Conservation (phyloP, 2,329 filamentous ascomycete species). For the Cryphonectria parasitica region DNA sequence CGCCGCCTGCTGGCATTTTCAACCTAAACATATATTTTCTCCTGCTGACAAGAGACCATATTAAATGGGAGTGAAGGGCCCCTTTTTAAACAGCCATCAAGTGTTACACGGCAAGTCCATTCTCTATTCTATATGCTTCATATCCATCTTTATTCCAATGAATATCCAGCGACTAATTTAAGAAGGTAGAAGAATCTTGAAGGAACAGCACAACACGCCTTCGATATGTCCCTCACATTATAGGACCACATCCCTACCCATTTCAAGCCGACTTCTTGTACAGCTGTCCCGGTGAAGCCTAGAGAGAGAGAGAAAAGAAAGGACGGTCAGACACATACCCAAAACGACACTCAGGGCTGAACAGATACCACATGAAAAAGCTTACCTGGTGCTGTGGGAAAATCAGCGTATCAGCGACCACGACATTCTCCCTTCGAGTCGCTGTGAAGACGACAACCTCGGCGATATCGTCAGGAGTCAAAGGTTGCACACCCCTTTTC, state of each 20-base stretch:
- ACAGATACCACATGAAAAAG: constrained; percentile 19
- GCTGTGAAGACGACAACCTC: constrained; percentile 88
- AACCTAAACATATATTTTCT: neutral
- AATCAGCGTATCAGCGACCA: constrained; percentile 83
- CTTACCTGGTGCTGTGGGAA: constrained; percentile 89
- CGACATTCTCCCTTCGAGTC: constrained; percentile 84
- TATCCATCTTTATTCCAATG: neutral
- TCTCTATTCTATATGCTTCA: neutral
- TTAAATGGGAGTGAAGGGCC: too few species aligned
- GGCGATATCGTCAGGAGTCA: constrained; percentile 89
- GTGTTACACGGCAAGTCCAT: neutral
- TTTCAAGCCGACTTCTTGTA: constrained; percentile 26
- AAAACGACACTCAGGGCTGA: neutral
- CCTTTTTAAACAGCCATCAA: too few species aligned
- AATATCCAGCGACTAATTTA: neutral
- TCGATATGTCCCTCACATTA: neutral
- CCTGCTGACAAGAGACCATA: too few species aligned
- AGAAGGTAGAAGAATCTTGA: neutral
- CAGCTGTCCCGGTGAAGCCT: constrained; percentile 26
- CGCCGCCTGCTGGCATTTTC: neutral
- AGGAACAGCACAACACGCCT: neutral
- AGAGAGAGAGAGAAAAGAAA: neutral
- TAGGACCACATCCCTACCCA: neutral
- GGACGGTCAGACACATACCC: constrained; percentile 13
- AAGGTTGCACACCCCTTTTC: constrained; percentile 71